Conservation (phyloP, 2,329 filamentous ascomycete species). For the Monilinia laxa region DNA sequence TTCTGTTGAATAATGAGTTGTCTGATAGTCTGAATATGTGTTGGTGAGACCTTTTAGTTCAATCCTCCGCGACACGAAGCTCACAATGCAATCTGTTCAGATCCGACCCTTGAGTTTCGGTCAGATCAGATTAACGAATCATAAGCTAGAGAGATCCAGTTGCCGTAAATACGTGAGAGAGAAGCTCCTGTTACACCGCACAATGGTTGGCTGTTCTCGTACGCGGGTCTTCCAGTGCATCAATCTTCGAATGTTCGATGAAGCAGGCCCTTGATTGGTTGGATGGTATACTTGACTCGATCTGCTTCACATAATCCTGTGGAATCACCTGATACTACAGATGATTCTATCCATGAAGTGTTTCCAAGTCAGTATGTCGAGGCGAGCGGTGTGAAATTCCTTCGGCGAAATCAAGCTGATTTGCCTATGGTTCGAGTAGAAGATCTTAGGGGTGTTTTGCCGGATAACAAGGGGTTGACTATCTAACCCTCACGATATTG, state of each 20-base stretch:
- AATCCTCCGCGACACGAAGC: conserved; percentile 12
- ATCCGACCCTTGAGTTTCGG: conserved; percentile 6
- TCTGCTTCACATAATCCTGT: conserved; percentile 1
- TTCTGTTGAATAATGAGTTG: conserved; percentile 17
- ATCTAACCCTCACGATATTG: conserved; percentile 8
- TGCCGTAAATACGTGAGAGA: conserved; percentile 11
- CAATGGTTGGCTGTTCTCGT: neutral
- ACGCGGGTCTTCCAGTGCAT: conserved; percentile 16
- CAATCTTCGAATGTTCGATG: neutral
- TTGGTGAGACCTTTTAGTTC: conserved; percentile 23
- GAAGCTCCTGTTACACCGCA: conserved; percentile 19
- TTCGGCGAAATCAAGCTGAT: conserved; percentile 9
- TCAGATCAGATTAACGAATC: conserved; percentile 21
- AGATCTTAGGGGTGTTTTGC: neutral
- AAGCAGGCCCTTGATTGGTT: neutral
- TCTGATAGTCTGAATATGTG: conserved; percentile 4
- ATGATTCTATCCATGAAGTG: neutral
- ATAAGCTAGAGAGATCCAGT: neutral
- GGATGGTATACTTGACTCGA: neutral
- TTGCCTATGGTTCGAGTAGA: neutral
- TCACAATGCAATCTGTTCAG: conserved; percentile 19
- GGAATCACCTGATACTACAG: conserved; percentile 13
- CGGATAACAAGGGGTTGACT: conserved; percentile 15
- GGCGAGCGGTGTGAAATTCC: conserved; percentile 16
- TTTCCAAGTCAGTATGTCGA: conserved; percentile 14